These are phyloP conservation scores for Trichoderma oligosporum DNA, from an alignment of 2,329 filamentous ascomycete genomes.

Conservation along the genomic window DNA sequence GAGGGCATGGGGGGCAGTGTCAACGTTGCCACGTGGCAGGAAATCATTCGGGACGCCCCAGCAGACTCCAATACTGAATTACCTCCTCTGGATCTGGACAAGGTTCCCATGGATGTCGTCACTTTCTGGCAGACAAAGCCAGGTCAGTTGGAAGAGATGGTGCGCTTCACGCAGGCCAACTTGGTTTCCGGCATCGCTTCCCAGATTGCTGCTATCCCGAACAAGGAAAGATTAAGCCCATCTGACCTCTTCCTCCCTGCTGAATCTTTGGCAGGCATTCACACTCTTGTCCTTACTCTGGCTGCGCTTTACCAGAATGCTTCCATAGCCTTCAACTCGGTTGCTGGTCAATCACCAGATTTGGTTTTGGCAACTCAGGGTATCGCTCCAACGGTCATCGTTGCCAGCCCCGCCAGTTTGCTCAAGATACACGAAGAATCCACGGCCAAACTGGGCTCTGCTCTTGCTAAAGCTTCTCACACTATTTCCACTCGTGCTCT, in stretches of 20 bases:
- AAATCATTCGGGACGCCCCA: slow-evolving; percentile 71
- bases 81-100: slow-evolving; percentile 56
- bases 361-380: slow-evolving; percentile 69
- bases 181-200: slow-evolving; percentile 82
- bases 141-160: slow-evolving; percentile 60
- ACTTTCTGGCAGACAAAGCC: slow-evolving; percentile 62
- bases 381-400: slow-evolving; percentile 76
- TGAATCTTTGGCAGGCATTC: slow-evolving; percentile 74
- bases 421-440: slow-evolving; percentile 63
- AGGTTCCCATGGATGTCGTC: slow-evolving; percentile 53
- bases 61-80: slow-evolving; percentile 57
- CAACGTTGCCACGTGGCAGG: slow-evolving; percentile 88
- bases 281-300: slow-evolving; percentile 75
- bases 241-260: slow-evolving; percentile 82
- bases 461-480: slow-evolving; percentile 64
- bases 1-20: slow-evolving; percentile 69
- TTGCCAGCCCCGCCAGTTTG: slow-evolving; percentile 72
- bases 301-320: slow-evolving; percentile 80
- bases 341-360: slow-evolving; percentile 69
- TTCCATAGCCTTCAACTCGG: slow-evolving; percentile 83
- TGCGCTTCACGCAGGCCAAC: slow-evolving; percentile 78
- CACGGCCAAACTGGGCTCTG: slow-evolving; percentile 55
- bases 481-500: slow-evolving; percentile 68
- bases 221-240: slow-evolving; percentile 66
- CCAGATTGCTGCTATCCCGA: slow-evolving; percentile 71